These are phyloP conservation scores for Alternaria metachromatica DNA, from an alignment of 2,329 filamentous ascomycete species.

Conservation along the genomic window DNA sequence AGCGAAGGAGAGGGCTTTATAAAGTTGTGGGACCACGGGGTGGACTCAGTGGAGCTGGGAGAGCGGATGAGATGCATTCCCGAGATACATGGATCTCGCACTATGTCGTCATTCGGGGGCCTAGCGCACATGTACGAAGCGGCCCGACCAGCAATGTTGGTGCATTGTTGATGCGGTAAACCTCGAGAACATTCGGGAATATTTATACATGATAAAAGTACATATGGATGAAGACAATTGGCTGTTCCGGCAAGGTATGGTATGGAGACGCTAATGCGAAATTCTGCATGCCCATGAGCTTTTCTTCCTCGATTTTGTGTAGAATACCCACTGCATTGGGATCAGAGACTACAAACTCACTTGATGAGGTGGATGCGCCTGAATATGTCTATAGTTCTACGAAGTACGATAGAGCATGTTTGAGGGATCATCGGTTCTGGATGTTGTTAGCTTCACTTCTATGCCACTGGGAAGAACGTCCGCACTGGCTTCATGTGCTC, in stretches of 20 bases:
- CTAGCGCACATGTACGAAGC: slow-evolving; percentile 13
- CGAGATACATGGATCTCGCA: slow-evolving; percentile 1
- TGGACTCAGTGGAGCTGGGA: slow-evolving; percentile 1
- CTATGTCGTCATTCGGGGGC: slow-evolving; percentile 19
- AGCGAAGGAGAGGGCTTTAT: slow-evolving; percentile 2
- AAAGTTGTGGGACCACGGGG: slow-evolving; percentile 4
- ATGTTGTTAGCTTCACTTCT: background rate
- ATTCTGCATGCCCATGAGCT: background rate
- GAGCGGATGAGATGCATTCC: background rate
- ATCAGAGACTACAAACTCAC: background rate
- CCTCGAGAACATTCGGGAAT: background rate
- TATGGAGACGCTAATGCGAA: background rate
- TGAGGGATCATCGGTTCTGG: slow-evolving; percentile 8
- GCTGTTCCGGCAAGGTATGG: background rate
- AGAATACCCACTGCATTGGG: background rate
- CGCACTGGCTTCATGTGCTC: slow-evolving; percentile 62
- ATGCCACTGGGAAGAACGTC: background rate
- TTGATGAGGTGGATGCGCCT: background rate
- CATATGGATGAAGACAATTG: background rate
- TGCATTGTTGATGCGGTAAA: background rate
- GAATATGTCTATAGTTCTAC: background rate
- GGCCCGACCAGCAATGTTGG: background rate
- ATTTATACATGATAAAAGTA: background rate
- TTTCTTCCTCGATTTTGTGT: background rate
- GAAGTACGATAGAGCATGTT: background rate